Conservation (phyloP, 345 rosid species). For the Trapa incisa region DNA sequence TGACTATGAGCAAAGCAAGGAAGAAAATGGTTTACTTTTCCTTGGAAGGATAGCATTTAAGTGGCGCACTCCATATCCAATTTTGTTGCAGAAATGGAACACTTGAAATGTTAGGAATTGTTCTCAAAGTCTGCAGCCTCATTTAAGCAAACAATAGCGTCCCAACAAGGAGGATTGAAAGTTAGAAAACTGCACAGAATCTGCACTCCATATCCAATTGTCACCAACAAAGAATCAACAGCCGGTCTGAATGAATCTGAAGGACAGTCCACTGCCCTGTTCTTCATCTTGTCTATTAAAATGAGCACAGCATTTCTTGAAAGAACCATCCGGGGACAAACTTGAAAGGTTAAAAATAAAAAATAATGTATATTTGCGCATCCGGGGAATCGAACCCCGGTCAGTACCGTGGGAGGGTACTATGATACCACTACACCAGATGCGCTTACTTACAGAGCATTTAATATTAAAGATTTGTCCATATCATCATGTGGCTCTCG, state of each 20-base stretch:
- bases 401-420: slow-evolving; percentile 23
- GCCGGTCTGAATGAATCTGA: too few relatives aligned
- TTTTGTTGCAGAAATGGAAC: background rate
- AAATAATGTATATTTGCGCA: background rate
- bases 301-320: too few relatives aligned
- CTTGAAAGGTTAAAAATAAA: too few relatives aligned
- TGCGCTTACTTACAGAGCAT: background rate
- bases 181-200: background rate
- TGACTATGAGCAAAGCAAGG: slow-evolving; percentile 10
- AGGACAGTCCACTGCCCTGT: too few relatives aligned
- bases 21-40: background rate
- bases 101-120: slow-evolving; percentile 3
- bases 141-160: slow-evolving; percentile 1
- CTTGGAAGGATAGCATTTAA: slow-evolving; percentile 10
- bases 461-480: too few relatives aligned
- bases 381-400: slow-evolving; percentile 20
- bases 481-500: too few relatives aligned
- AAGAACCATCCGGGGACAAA: too few relatives aligned
- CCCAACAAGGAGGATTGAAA: background rate
- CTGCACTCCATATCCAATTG: too few relatives aligned
- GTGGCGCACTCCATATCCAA: background rate
- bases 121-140: slow-evolving; percentile 2
- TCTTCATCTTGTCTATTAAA: too few relatives aligned
- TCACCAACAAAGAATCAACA: too few relatives aligned
- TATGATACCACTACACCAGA: slow-evolving; percentile 19